Evolutionary conservation across 352 stramenopile species (phyloP).

Genomic region (Globisporangium paddicum): DNA sequence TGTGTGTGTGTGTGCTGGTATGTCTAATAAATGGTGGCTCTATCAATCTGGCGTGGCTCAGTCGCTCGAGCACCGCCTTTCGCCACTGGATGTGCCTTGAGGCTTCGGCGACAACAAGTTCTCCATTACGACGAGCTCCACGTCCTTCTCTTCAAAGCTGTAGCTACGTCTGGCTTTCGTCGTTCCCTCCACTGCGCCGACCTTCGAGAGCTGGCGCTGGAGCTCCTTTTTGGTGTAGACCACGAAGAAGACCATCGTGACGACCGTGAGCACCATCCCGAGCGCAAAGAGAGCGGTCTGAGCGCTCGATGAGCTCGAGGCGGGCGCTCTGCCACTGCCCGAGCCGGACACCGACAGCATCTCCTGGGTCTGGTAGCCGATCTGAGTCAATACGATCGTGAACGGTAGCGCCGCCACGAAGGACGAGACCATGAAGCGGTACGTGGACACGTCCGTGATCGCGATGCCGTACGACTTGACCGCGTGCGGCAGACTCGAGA

Average conservation of each 20-base stretch:
- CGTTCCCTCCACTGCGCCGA: constrained; percentile 12
- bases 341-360: constrained; percentile 22
- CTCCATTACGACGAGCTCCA: background rate
- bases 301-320: constrained; percentile 9
- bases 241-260: constrained; percentile 45
- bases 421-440: constrained; percentile 53
- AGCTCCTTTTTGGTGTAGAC: constrained; percentile 47
- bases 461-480: constrained; percentile 76
- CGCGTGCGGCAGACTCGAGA: constrained; percentile 64
- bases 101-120: background rate
- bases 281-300: constrained; percentile 25
- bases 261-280: constrained; percentile 30
- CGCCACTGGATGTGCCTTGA: background rate
- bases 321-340: constrained; percentile 13
- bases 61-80: background rate
- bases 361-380: constrained; percentile 52
- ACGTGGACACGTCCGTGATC: constrained; percentile 51
- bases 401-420: constrained; percentile 48
- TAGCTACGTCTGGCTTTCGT: constrained; percentile 4
- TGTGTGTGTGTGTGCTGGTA: background rate
- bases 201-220: constrained; percentile 30
- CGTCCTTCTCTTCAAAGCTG: background rate
- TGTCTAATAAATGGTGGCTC: background rate
- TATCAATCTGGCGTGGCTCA: background rate
- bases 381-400: constrained; percentile 59